These are phyloP conservation scores for Schwanniomyces sp. DNA, from an alignment of 805 yeast species.

Conservation along the genomic window DNA sequence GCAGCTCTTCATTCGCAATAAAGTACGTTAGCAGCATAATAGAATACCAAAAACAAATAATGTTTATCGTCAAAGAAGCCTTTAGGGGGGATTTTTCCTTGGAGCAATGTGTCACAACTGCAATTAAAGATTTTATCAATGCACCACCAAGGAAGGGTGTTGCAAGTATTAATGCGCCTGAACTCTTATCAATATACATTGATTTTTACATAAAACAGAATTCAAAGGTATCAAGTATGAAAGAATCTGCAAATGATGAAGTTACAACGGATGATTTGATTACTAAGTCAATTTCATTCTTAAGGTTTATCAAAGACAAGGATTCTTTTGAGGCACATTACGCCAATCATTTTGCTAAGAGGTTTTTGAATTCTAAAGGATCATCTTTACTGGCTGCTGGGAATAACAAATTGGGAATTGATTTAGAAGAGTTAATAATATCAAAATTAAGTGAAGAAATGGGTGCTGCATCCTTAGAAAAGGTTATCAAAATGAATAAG, in stretches of 20 bases:
- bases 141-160: conserved; percentile 36
- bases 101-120: conserved; percentile 55
- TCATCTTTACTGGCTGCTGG: conserved; percentile 9
- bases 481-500: conserved; percentile 82
- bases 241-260: conserved; percentile 12
- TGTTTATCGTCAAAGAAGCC: conserved; percentile 45
- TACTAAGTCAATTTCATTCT: conserved; percentile 56
- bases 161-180: conserved; percentile 36
- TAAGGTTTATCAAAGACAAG: conserved; percentile 73
- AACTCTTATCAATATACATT: conserved; percentile 39
- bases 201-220: conserved; percentile 39
- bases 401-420: conserved; percentile 46
- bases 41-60: conserved; percentile 50
- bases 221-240: conserved; percentile 18
- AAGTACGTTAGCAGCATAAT: conserved; percentile 67
- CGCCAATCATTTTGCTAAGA: conserved; percentile 81
- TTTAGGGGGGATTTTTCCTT: conserved; percentile 50
- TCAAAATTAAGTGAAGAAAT: conserved; percentile 69
- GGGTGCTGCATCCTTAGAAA: conserved; percentile 76
- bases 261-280: conserved; percentile 38
- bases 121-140: conserved; percentile 64
- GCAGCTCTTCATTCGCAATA: conserved; percentile 54
- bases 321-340: conserved; percentile 84
- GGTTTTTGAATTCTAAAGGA: conserved; percentile 50
- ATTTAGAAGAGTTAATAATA: conserved; percentile 69